Evolutionary conservation across 2,329 filamentous ascomycete genomes (phyloP), one percentile per base, ranked within the genome.

Genomic region (Arthrobotrys sinensis): DNA sequence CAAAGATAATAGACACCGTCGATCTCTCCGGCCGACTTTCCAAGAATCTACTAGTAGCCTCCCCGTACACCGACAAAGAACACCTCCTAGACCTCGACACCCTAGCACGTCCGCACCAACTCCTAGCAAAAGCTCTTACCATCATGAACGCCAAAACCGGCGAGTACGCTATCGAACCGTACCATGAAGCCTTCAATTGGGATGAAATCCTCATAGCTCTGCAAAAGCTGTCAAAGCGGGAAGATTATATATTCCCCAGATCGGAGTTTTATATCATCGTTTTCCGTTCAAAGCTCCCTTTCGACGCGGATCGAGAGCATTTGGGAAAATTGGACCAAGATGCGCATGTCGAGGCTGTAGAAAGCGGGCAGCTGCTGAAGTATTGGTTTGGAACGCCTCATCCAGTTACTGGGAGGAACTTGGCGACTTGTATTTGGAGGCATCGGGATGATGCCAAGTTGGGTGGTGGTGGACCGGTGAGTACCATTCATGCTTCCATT

Each of bases 331-430:
- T 97, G 36, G 94, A 97, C 84, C 90, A 91, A 82, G 90, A 90
- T 76, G 92, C 92, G 5, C 94, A 97, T 83, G 87, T 89, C 24
- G 94, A 97, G 83, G 94, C 94, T 11, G 91, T 91, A 16, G 88
- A 88, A 45, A 92, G 90, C 82, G 94, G 94, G 4, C 93, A 93
- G 0, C 88, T 97, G 82, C 85, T 97, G 82, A 97, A 97, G 89
- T 97, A 97, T 85, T 97, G 94, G 93, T 97, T 96, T 84, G 93
- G 93, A 1, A 87, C 86, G 38, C 91, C 91, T 19, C 90, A 96
- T 85, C 85, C 84, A 50, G 87, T 91, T 21, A 79, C 69, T 64
- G 88, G 91, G 79, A 87, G 89, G 82, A 97, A 97, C 85, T 84
- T 97, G 82, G 94, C 94, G 50, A 97, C 94, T 60, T 94, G 90